Evolutionary conservation across 768 basidiomycete genomes (phyloP).

Genomic region (Solioccasus polychromus): DNA sequence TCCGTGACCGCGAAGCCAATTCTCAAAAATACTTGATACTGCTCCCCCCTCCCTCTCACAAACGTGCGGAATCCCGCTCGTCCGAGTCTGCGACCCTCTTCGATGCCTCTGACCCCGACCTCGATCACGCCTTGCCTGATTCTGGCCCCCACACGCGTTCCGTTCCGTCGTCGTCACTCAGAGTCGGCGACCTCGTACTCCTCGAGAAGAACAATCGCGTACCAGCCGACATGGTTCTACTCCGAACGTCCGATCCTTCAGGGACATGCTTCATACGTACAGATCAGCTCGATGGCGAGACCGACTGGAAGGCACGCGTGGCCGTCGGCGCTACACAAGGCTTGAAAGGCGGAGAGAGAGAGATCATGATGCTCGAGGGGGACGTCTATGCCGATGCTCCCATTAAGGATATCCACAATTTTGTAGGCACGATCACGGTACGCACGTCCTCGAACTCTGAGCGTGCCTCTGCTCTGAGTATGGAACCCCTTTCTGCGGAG

Average conservation of each 20-base stretch:
- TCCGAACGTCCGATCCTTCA: slow-evolving; percentile 82
- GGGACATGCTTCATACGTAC: slow-evolving; percentile 98
- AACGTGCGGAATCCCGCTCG: slow-evolving; percentile 11
- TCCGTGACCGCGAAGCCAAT: slow-evolving; percentile 92
- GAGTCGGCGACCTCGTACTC: slow-evolving; percentile 86
- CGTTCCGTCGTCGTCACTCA: slow-evolving; percentile 83
- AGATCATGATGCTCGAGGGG: slow-evolving; percentile 65
- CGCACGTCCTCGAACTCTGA: slow-evolving; percentile 37
- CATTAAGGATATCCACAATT: slow-evolving; percentile 94
- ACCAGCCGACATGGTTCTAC: slow-evolving; percentile 88
- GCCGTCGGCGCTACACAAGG: slow-evolving; percentile 49
- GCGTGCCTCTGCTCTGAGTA: slow-evolving; percentile 38
- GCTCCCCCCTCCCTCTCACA: slow-evolving; percentile 47
- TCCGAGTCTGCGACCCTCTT: slow-evolving; percentile 19
- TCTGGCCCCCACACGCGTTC: slow-evolving; percentile 60
- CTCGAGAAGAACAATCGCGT: slow-evolving; percentile 98
- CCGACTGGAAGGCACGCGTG: slow-evolving; percentile 96
- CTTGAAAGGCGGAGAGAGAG: slow-evolving; percentile 39
- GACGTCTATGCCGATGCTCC: slow-evolving; percentile 96
- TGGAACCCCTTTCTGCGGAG: slow-evolving; percentile 90
- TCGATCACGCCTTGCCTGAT: slow-evolving; percentile 26
- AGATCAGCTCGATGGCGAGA: slow-evolving; percentile 97
- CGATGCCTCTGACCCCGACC: slow-evolving; percentile 18
- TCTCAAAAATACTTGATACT: slow-evolving; percentile 87
- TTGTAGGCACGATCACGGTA: slow-evolving; percentile 88